Percentiles rank a stretch among this genome's conserved stretches.
These are phyloP conservation scores for Starmerella floris DNA, from an alignment of 805 yeast genomes.

Conservation along the genomic window DNA sequence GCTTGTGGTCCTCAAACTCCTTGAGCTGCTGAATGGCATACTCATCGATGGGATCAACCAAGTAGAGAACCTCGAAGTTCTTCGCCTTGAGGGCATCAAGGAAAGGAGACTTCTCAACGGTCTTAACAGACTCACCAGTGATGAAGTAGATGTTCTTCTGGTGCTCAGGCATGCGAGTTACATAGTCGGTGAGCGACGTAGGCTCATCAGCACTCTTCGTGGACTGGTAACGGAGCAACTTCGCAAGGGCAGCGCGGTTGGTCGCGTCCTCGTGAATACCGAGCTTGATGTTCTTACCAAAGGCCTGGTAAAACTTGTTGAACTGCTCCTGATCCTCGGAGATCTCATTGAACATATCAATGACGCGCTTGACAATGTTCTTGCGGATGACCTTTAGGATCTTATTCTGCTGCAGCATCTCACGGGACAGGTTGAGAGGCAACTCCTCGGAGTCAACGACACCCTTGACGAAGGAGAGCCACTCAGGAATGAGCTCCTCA, in stretches of 20 bases:
- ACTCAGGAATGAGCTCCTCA: constrained; percentile 97
- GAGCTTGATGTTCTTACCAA: constrained; percentile 94
- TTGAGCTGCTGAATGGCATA: constrained; percentile 98
- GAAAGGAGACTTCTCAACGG: constrained; percentile 98
- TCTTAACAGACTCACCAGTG: constrained; percentile 96
- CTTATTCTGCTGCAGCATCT: constrained; percentile 99
- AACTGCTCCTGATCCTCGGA: constrained; percentile 98
- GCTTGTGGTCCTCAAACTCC: constrained; percentile 98
- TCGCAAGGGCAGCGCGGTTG: constrained; percentile 91
- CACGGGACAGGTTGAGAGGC: constrained; percentile 99
- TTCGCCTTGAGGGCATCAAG: constrained; percentile 96
- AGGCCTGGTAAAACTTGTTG: constrained; percentile 95
- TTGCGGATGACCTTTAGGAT: constrained; percentile 97
- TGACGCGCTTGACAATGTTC: constrained; percentile 96
- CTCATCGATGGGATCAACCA: constrained; percentile 99
- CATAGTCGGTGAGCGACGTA: constrained; percentile 92
- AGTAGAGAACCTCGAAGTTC: constrained; percentile 93
- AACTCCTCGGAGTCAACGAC: constrained; percentile 99
- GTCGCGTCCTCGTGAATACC: constrained; percentile 99
- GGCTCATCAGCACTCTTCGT: constrained; percentile 89
- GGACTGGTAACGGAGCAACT: constrained; percentile 91
- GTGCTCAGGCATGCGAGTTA: constrained; percentile 98
- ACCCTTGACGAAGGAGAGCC: constrained; percentile 96
- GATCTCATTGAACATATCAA: constrained; percentile 97
- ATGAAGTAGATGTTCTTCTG: constrained; percentile 99